A percentile compares a stretch with the other conserved stretches of the same genome.
These are phyloP conservation scores for Epithele typhae DNA, from an alignment of 768 basidiomycete species.

Conservation along the genomic window DNA sequence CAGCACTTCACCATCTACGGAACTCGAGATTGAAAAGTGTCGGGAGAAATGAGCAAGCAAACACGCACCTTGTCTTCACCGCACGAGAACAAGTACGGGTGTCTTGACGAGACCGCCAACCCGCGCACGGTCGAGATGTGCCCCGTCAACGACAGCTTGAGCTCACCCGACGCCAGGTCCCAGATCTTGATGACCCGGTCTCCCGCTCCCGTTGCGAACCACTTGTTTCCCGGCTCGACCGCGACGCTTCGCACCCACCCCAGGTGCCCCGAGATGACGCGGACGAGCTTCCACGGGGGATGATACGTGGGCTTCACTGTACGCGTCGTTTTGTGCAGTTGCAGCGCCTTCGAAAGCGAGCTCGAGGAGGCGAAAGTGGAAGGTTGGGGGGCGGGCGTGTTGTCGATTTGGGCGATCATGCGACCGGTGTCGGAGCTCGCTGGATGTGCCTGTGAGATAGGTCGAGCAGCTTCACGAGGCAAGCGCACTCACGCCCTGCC, in stretches of 20 bases:
- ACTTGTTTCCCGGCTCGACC: slow-evolving; percentile 96
- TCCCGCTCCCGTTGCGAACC: slow-evolving; percentile 98
- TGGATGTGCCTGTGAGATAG: slow-evolving; percentile 3
- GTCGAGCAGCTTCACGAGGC: too few species aligned
- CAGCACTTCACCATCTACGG: slow-evolving; percentile 98
- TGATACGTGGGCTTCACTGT: slow-evolving; percentile 96
- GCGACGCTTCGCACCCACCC: slow-evolving; percentile 97
- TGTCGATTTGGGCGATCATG: slow-evolving; percentile 74
- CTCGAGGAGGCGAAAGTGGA: slow-evolving; percentile 65
- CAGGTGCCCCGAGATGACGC: slow-evolving; percentile 96
- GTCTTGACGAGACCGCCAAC: slow-evolving; percentile 84
- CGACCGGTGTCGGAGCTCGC: slow-evolving; percentile 47
- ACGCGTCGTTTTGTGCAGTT: slow-evolving; percentile 88
- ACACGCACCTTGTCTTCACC: slow-evolving; percentile 88
- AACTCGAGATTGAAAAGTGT: too few species aligned
- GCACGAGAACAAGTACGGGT: slow-evolving; percentile 96
- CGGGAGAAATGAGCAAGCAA: background rate
- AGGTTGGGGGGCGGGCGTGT: slow-evolving; percentile 58
- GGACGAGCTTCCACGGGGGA: slow-evolving; percentile 91
- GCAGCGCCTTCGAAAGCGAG: slow-evolving; percentile 83
- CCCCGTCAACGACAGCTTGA: slow-evolving; percentile 94
- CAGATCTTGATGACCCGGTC: slow-evolving; percentile 99
- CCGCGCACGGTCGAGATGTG: slow-evolving; percentile 97
- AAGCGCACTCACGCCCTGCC: slow-evolving; percentile 51
- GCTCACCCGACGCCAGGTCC: slow-evolving; percentile 96